Percentiles rank a stretch among this genome's conserved stretches.
These are phyloP conservation scores for Aspergillus tubingensis DNA, from an alignment of 2,329 filamentous ascomycete genomes.

Conservation along the genomic window DNA sequence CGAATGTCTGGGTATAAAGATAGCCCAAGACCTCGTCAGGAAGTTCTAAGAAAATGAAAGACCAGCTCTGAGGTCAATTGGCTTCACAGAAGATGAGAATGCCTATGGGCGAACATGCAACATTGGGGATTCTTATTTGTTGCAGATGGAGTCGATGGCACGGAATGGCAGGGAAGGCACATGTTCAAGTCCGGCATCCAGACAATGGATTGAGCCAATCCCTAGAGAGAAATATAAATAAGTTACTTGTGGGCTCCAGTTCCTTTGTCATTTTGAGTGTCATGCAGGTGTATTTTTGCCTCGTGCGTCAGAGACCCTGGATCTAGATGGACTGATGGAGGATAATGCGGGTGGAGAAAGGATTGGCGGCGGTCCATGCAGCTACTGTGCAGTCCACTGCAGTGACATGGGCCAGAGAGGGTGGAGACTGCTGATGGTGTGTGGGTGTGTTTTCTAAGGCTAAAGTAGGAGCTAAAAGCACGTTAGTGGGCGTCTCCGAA, in stretches of 20 bases:
- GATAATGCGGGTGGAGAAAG: slow-evolving; percentile 32
- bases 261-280: slow-evolving; percentile 43
- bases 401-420: slow-evolving; percentile 30
- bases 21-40: slow-evolving; percentile 10
- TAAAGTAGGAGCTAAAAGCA: neutral
- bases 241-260: slow-evolving; percentile 26
- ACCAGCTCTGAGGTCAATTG: slow-evolving; percentile 16
- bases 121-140: slow-evolving; percentile 27
- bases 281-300: slow-evolving; percentile 45
- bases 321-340: slow-evolving; percentile 41
- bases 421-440: slow-evolving; percentile 23
- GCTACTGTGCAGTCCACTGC: slow-evolving; percentile 18
- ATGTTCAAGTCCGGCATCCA: slow-evolving; percentile 25
- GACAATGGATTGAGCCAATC: slow-evolving; percentile 25
- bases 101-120: slow-evolving; percentile 20
- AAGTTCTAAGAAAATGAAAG: slow-evolving; percentile 16
- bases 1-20: slow-evolving; percentile 27
- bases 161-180: slow-evolving; percentile 25
- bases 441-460: slow-evolving; percentile 16
- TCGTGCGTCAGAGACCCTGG: slow-evolving; percentile 46
- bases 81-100: slow-evolving; percentile 17
- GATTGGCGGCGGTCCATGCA: slow-evolving; percentile 41
- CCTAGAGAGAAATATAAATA: slow-evolving; percentile 24
- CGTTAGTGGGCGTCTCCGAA: slow-evolving; percentile 16
- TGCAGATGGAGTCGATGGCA: slow-evolving; percentile 18